These are phyloP conservation scores for Colletotrichum sp. DNA, from an alignment of 2,329 filamentous ascomycete species.

Conservation along the genomic window DNA sequence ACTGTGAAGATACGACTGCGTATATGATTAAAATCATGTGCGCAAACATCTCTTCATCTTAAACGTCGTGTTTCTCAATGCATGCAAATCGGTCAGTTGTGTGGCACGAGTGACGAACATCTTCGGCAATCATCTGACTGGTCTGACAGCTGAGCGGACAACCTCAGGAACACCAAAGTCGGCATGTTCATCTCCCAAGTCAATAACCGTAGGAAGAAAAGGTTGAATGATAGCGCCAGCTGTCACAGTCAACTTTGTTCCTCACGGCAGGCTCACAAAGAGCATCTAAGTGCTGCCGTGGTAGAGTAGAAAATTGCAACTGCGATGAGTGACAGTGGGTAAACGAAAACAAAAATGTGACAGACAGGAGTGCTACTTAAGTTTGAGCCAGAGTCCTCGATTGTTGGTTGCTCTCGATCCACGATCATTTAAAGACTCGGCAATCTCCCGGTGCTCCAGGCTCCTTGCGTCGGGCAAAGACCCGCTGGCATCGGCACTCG, in stretches of 20 bases:
- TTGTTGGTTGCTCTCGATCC: not conserved
- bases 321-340: not conserved
- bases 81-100: not conserved
- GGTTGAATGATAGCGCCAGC: not conserved
- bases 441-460: not conserved
- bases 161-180: not conserved
- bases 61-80: not conserved
- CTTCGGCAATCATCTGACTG: not conserved
- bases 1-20: not conserved
- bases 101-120: not conserved
- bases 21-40: not conserved
- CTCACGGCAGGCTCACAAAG: not conserved
- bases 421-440: not conserved
- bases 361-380: not conserved
- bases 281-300: not conserved
- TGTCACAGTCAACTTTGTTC: not conserved
- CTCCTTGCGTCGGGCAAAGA: not conserved
- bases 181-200: not conserved
- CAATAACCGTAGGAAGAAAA: not conserved
- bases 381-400: not conserved
- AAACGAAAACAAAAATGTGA: not conserved
- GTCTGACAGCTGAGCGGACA: not conserved
- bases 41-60: not conserved
- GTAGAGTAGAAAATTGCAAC: not conserved
- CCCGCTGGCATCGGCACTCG: not conserved